These are phyloP conservation scores for Metschnikowia hibisci DNA, from an alignment of 805 yeast species.

Conservation along the genomic window DNA sequence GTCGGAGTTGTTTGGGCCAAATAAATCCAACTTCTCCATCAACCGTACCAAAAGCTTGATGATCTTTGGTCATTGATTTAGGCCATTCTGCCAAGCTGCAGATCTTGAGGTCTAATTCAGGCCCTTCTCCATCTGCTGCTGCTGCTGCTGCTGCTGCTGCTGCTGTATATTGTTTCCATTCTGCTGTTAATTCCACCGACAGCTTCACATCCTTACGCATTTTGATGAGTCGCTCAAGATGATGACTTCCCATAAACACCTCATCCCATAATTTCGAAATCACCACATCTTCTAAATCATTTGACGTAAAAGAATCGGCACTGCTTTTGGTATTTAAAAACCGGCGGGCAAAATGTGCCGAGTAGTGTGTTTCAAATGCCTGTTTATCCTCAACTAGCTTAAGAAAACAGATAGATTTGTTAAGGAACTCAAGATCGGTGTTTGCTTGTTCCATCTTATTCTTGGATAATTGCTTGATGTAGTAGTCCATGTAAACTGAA, in stretches of 20 bases:
- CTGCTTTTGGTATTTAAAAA: conserved; percentile 40
- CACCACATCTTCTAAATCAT: conserved; percentile 65
- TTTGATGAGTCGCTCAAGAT: conserved; percentile 75
- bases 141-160: too few relatives aligned
- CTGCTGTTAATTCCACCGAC: conserved; percentile 36
- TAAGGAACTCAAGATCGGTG: conserved; percentile 31
- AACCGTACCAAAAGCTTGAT: conserved; percentile 25
- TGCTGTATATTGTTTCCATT: conserved; percentile 30
- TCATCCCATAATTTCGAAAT: conserved; percentile 68
- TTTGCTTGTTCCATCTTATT: conserved; percentile 11
- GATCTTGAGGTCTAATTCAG: conserved; percentile 39
- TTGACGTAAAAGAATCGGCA: conserved; percentile 5
- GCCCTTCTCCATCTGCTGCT: conserved; percentile 12
- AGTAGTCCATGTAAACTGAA: conserved; percentile 38
- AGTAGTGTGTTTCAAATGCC: conserved; percentile 77
- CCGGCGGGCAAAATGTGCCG: conserved; percentile 81
- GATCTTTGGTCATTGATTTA: conserved; percentile 43
- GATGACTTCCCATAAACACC: conserved; percentile 59
- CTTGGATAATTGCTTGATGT: conserved; percentile 34
- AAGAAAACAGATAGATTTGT: conserved; percentile 58
- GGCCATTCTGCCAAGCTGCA: conserved; percentile 46
- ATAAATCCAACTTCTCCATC: conserved; percentile 26
- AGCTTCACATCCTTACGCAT: conserved; percentile 78
- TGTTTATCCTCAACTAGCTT: conserved; percentile 77
- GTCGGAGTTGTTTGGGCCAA: conserved; percentile 39